Evolutionary conservation across 352 stramenopile species (phyloP), one percentile per base, ranked within the genome.

Genomic region (Globisporangium rhizosaccharum): DNA sequence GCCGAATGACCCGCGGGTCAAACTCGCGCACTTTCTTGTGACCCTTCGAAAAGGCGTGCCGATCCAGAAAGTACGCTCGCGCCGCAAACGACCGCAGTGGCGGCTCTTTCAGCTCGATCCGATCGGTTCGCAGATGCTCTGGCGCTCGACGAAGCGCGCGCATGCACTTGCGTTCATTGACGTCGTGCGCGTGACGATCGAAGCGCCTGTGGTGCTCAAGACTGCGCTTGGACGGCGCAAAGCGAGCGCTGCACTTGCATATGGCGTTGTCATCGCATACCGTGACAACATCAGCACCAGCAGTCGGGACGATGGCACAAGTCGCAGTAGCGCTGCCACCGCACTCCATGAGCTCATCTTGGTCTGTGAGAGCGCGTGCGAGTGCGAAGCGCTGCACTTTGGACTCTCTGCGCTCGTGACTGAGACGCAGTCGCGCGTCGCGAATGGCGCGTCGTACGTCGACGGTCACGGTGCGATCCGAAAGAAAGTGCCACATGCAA

Each of bases 381-480:
- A 87, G 56, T 80, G 76, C 57, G 65, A 86, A 23, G 77, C 79
- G 20, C 65, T 90, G 30, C 62, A 67, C 52, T 82, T 81, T 62
- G 77, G 76, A 7, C 56, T 90, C 44, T 65, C 64, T 20, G 72
- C 77, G 46, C 53, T 90, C 33, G 60, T 86, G 57, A 57, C 51
- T 0, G 80, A 90, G 59, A 72, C 67, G 3, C 62, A 66, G 17
- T 66, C 51, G 0, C 70, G 77, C 48, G 75, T 78, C 0, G 67
- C 67, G 10, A 56, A 76, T 25, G 77, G 77, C 2, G 79, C 75
- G 1, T 81, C 65, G 25, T 87, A 82, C 52, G 77, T 88, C 1
- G 80, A 90, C 53, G 71, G 74, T 17, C 72, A 87, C 49, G 80
- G 80, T 10, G 65, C 75, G 41, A 86, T 88, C 52, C 80, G 80